Evolutionary conservation across 2,329 filamentous ascomycete species (phyloP).

Genomic region (Fusarium lateritium): DNA sequence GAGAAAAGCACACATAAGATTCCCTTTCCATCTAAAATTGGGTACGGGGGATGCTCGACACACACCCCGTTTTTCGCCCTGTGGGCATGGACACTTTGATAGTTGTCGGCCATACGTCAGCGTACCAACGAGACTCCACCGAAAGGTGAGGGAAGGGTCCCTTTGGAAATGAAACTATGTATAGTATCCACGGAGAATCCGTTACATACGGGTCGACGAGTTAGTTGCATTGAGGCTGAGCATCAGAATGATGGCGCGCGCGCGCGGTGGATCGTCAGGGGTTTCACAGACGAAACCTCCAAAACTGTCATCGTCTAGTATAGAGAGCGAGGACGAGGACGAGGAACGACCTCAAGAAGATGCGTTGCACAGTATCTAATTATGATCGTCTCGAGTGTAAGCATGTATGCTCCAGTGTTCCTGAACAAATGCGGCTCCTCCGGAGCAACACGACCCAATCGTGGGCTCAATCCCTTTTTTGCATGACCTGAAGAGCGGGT

Average conservation of each 20-base stretch:
- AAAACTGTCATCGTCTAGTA: neutral
- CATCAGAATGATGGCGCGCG: constrained; percentile 9
- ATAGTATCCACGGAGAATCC: constrained; percentile 13
- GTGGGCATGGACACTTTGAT: constrained; percentile 20
- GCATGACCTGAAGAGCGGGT: constrained; percentile 36
- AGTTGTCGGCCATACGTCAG: constrained; percentile 30
- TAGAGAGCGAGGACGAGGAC: neutral
- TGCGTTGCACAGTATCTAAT: constrained; percentile 17
- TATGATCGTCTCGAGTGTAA: constrained; percentile 29
- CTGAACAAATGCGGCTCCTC: constrained; percentile 23
- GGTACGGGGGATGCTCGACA: constrained; percentile 21
- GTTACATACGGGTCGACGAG: neutral
- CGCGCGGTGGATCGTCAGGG: constrained; percentile 18
- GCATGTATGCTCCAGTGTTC: constrained; percentile 11
- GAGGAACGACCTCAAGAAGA: neutral
- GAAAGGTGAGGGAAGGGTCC: constrained; percentile 12
- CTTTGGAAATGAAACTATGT: constrained; percentile 34
- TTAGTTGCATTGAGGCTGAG: constrained; percentile 15
- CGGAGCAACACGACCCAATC: constrained; percentile 23
- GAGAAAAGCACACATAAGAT: constrained; percentile 1
- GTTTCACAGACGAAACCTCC: neutral
- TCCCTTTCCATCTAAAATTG: constrained; percentile 18
- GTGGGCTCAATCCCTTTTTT: constrained; percentile 29
- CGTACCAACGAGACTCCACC: constrained; percentile 24
- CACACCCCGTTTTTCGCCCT: constrained; percentile 23